Evolutionary conservation across 306 rosid genomes (phyloP).

Genomic region (Vachellia collinsii): DNA sequence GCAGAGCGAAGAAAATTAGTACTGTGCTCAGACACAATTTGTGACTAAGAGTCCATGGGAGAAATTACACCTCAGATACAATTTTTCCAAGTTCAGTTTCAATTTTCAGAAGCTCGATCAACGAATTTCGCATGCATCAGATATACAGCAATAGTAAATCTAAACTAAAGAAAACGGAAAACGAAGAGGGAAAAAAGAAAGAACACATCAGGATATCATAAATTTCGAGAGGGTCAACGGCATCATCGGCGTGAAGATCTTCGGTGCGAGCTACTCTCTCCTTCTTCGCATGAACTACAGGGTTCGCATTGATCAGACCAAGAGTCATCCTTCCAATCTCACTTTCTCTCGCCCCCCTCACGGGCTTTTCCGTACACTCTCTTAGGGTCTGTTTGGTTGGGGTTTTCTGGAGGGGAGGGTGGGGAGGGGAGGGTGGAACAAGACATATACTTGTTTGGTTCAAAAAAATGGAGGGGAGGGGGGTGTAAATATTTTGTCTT

Average conservation of each 20-base stretch:
- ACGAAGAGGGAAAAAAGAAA: not conserved
- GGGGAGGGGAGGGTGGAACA: too few relatives aligned
- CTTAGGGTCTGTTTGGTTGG: too few relatives aligned
- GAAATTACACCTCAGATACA: not conserved
- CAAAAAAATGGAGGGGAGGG: too few relatives aligned
- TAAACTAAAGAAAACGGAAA: not conserved
- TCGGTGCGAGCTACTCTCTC: slow-evolving; percentile 80
- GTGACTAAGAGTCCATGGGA: not conserved
- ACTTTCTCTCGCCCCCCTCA: not conserved
- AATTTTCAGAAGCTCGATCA: slow-evolving; percentile 13
- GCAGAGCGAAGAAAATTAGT: not conserved
- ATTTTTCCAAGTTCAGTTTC: not conserved
- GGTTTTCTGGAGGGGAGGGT: too few relatives aligned
- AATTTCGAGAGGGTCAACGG: slow-evolving; percentile 91
- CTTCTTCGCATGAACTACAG: slow-evolving; percentile 93
- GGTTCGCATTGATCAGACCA: slow-evolving; percentile 95
- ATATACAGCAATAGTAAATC: not conserved
- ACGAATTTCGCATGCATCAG: not conserved
- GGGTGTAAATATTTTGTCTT: too few relatives aligned
- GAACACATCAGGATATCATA: slow-evolving; percentile 79
- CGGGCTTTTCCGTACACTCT: not conserved
- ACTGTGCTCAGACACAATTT: too few relatives aligned
- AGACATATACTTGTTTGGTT: too few relatives aligned
- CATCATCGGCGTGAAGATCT: slow-evolving; percentile 62
- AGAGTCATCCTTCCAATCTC: slow-evolving; percentile 64